Evolutionary conservation across 148 eudicot species (phyloP).

Genomic region (Selenicereus undatus): DNA sequence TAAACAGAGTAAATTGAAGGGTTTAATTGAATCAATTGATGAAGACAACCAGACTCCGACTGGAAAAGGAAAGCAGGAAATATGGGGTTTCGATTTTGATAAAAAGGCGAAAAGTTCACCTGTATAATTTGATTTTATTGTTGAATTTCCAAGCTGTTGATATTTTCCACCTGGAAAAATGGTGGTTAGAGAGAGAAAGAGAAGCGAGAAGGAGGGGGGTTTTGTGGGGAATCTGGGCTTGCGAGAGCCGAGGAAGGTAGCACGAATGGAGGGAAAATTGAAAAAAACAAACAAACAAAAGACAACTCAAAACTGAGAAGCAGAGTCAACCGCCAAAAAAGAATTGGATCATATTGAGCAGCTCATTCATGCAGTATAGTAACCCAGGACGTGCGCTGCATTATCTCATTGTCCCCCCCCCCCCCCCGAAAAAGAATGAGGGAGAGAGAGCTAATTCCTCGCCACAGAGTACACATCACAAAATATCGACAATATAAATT

Average conservation of each 20-base stretch:
- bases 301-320: not conserved
- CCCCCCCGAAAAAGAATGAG: too few species aligned
- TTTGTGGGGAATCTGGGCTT: not conserved
- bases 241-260: not conserved
- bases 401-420: not conserved
- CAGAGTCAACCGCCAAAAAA: slow-evolving; percentile 4
- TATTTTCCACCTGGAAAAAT: not conserved
- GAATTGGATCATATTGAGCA: not conserved
- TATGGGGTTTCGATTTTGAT: not conserved
- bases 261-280: not conserved
- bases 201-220: not conserved
- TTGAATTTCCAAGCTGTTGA: not conserved
- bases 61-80: not conserved
- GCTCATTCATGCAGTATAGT: not conserved
- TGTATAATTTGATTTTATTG: not conserved
- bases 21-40: not conserved
- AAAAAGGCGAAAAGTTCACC: not conserved
- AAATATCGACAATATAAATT: too few species aligned
- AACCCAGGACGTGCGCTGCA: not conserved
- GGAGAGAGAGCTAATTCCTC: not conserved
- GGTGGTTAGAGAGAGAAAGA: not conserved
- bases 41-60: slow-evolving; percentile 1
- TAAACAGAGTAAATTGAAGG: not conserved
- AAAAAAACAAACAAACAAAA: not conserved
- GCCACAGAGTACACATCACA: too few species aligned